A percentile compares a stretch with the other conserved stretches of the same genome.
Evolutionary conservation across 169 alveolate species (phyloP).

Genomic region (Perkinsus chesapeaki): DNA sequence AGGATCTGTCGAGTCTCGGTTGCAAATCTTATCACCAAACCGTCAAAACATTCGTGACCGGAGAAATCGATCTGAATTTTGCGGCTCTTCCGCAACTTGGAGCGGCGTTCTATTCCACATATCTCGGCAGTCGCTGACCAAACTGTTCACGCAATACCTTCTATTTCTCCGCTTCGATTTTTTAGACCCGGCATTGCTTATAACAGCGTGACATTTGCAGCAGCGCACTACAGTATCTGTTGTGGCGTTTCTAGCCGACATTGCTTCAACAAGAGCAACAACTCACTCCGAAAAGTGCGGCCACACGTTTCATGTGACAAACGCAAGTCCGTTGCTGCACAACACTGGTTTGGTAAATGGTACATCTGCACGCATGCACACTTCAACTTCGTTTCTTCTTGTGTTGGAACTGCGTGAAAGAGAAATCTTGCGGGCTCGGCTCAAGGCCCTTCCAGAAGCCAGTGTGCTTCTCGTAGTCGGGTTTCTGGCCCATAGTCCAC

Average conservation of each 20-base stretch:
- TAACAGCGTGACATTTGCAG: not conserved
- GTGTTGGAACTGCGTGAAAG: not conserved
- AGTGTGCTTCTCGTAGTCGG: not conserved
- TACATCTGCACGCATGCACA: not conserved
- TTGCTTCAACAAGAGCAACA: too few species aligned
- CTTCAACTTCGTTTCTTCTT: not conserved
- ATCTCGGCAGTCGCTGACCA: too few species aligned
- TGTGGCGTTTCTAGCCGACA: too few species aligned
- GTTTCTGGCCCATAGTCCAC: not conserved
- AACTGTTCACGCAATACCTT: not conserved
- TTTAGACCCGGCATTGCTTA: not conserved
- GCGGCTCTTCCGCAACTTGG: too few species aligned
- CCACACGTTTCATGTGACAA: too few species aligned
- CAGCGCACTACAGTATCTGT: not conserved
- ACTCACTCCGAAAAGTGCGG: too few species aligned
- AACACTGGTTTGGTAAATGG: constrained; percentile 3
- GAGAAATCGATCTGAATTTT: too few species aligned
- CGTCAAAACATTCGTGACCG: too few species aligned
- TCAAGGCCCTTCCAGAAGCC: not conserved
- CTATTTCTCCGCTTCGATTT: not conserved
- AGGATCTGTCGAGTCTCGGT: too few species aligned
- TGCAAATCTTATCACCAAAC: too few species aligned
- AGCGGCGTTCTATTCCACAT: too few species aligned
- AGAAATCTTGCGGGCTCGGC: not conserved
- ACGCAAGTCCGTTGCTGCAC: too few species aligned